Base-by-base conservation (phyloP, 1,139 yeast genomes). In the Kodamaea arcana region DNA sequence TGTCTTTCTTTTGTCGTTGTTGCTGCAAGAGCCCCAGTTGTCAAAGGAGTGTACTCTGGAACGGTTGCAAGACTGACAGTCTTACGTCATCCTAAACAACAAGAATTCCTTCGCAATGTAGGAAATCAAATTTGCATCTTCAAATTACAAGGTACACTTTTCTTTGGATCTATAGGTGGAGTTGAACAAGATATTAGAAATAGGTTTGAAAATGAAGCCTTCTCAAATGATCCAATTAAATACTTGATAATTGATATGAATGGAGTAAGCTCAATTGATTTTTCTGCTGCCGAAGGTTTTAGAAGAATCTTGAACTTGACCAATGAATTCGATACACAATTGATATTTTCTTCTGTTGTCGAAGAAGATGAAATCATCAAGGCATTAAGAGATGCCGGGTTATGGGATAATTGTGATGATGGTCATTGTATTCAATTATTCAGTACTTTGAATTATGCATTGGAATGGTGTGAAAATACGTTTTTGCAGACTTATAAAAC, bases 401-500 rank as follows among this genome's bases (percentile, higher is more conserved):
- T 83, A 28, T 75, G 88, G 75, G 79, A 75, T 39, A 49, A 50
- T 8, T 58, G 65, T 13, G 64, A 45, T 56, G 56, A 24, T 39
- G 62, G 54, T 10, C 58, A 62, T 27, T 58, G 69, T 17, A 75
- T 83, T 27, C 79, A 80, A 46, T 65, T 85, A 27, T 85, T 84
- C 53, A 74, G 75, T 39, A 83, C 86, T 38, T 69, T 92, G 44
- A 92, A 94, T 53, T 75, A 85, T 42, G 96, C 96, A 0, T 69
- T 92, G 34, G 97, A 92, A 58, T 90, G 96, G 95, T 87, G 97
- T 66, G 99, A 92, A 54, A 90, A 92, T 59, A 80, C 83, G 46
- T 87, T 88, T 50, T 69, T 92, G 48, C 69, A 76, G 31, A 80
- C 86, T 32, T 88, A 85, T 60, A 69, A 60, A 40, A 44, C 50